Conservation (phyloP, 73 alveolate genomes). For the Tetrahymena borealis region DNA sequence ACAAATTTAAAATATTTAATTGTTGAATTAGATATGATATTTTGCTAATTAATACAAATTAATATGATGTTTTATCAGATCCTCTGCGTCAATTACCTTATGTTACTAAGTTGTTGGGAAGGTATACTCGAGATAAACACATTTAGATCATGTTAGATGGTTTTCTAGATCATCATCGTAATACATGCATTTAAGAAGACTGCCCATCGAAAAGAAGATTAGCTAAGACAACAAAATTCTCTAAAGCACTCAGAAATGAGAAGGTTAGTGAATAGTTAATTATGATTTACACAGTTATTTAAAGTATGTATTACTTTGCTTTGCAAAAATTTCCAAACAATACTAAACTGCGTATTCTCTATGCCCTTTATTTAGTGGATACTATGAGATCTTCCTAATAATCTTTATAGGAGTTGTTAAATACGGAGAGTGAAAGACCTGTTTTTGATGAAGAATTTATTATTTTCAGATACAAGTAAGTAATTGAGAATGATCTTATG, state of each 20-base stretch:
- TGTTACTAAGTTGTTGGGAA: conserved; percentile 16
- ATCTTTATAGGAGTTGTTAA: conserved; percentile 22
- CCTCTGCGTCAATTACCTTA: conserved; percentile 19
- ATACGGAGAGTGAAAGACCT: conserved; percentile 32
- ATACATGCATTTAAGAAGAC: conserved; percentile 32
- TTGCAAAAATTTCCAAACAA: conserved; percentile 26
- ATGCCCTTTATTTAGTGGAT: conserved; percentile 33
- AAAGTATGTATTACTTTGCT: conserved; percentile 12
- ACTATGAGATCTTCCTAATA: conserved; percentile 19
- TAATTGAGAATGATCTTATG: conserved; percentile 31
- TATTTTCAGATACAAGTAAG: conserved; percentile 16
- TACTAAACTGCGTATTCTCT: conserved; percentile 21
- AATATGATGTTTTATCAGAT: conserved; percentile 19
- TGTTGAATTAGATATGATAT: conserved; percentile 17
- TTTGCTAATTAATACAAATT: conserved; percentile 32
- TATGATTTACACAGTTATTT: conserved; percentile 8
- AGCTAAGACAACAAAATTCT: conserved; percentile 7
- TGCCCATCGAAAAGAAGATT: conserved; percentile 40
- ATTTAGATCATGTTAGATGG: conserved; percentile 34
- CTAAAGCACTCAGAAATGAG: conserved; percentile 18
- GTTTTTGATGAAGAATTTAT: conserved; percentile 33
- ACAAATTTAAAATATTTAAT: not conserved
- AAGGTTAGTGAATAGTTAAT: conserved; percentile 28
- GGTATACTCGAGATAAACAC: conserved; percentile 27
- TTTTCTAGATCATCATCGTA: conserved; percentile 38